These are phyloP conservation scores for Escallonia rubra DNA, from an alignment of 129 eudicot genomes.

Conservation along the genomic window DNA sequence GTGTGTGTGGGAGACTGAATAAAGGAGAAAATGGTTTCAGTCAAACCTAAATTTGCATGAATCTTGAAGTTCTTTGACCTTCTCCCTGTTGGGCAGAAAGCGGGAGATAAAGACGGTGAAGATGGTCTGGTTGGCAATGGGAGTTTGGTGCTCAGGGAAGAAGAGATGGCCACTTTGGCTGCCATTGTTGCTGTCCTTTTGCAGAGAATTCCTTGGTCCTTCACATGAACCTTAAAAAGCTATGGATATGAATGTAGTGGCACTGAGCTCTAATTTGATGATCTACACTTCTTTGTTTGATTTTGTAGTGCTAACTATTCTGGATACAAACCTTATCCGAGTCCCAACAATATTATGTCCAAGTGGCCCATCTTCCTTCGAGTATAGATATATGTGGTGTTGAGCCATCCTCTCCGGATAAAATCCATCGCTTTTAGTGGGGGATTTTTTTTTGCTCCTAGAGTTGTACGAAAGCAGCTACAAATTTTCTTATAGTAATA, in stretches of 20 bases:
- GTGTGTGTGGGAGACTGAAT: not conserved
- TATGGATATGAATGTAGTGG: constrained; percentile 50
- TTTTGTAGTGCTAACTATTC: not conserved
- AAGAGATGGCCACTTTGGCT: constrained; percentile 36
- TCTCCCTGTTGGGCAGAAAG: constrained; percentile 23
- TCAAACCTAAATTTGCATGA: constrained; percentile 52
- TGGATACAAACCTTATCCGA: not conserved
- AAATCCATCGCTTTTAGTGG: no score
- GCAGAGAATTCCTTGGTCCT: not conserved
- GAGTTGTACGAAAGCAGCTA: no score
- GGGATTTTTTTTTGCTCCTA: no score
- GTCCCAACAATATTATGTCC: not conserved
- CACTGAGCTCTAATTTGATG: not conserved
- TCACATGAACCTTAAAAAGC: constrained; percentile 5
- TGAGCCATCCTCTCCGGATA: no score
- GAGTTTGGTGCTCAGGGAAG: constrained; percentile 28
- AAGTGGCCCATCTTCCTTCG: no score
- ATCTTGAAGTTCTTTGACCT: constrained; percentile 29
- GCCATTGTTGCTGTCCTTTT: constrained; percentile 28
- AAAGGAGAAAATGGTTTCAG: constrained; percentile 1
- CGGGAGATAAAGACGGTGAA: constrained; percentile 21
- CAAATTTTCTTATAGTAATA: no score
- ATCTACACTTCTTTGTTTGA: no score
- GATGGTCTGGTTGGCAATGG: constrained; percentile 28
- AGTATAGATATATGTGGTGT: no score